Evolutionary conservation across 2,329 filamentous ascomycete genomes (phyloP), one percentile per base, ranked within the genome.

Genomic region (Xylaria sp.): DNA sequence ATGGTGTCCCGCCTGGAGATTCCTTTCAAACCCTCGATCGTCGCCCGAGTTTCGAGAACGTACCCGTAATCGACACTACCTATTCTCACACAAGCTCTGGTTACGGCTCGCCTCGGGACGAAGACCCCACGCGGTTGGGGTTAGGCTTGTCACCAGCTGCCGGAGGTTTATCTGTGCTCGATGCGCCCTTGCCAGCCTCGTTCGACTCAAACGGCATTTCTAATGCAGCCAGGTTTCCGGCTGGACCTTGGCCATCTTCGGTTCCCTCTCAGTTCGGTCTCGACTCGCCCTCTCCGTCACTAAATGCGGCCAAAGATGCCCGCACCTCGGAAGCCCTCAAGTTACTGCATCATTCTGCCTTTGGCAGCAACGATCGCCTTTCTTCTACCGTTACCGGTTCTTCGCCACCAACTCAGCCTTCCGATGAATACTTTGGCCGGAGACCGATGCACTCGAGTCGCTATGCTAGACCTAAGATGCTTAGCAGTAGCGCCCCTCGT

Each of bases 181-280:
- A 98, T 78, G 95, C 93, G 2, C 93, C 92, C 15, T 85, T 98
- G 8, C 95, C 95, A 1, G 92, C 94, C 8, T 98, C 94, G 0
- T 97, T 98, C 75, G 95, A 98, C 77, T 96, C 93, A 71, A 95
- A 97, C 73, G 94, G 94, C 52, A 92, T 97, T 56, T 97, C 94
- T 11, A 92, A 94, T 75, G 93, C 92, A 65, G 94, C 94, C 17
- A 88, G 92, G 63, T 93, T 94, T 75, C 82, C 82, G 17, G 80
- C 78, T 33, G 95, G 92, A 0, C 92, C 94, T 0, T 93, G 96
- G 77, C 94, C 94, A 7, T 92, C 94, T 0, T 98, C 94, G 0
- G 91, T 98, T 11, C 95, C 95, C 9, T 92, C 92, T 54, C 92
- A 94, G 71, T 97, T 98, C 71, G 92, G 92, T 14, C 82, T 97